Percentiles rank a stretch among this genome's conserved stretches.
These are phyloP conservation scores for Ophiostoma montium DNA, from an alignment of 2,329 filamentous ascomycete species.

Conservation along the genomic window DNA sequence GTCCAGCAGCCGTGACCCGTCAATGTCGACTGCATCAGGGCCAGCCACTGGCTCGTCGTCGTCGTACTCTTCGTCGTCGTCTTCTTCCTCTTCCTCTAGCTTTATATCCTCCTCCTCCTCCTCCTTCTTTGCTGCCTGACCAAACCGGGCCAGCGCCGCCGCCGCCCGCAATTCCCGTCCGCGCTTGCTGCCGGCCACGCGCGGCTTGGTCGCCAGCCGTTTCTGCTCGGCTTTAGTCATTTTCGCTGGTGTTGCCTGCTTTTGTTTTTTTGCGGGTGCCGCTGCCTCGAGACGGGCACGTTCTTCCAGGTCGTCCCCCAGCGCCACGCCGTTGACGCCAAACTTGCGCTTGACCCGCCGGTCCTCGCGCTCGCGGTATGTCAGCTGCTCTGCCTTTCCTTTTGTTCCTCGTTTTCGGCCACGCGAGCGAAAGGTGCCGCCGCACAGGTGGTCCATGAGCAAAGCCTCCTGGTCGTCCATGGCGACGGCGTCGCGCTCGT, in stretches of 20 bases:
- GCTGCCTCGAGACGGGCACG: slow-evolving; percentile 47
- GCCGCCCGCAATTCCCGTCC: slow-evolving; percentile 64
- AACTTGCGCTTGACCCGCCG: slow-evolving; percentile 63
- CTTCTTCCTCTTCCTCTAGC: slow-evolving; percentile 24
- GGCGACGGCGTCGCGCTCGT: slow-evolving; percentile 35
- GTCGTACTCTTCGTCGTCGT: slow-evolving; percentile 33
- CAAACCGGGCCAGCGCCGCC: slow-evolving; percentile 62
- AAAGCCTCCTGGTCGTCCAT: slow-evolving; percentile 27
- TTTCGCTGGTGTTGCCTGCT: slow-evolving; percentile 31
- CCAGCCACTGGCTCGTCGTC: slow-evolving; percentile 31
- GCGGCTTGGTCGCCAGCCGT: slow-evolving; percentile 48
- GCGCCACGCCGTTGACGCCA: slow-evolving; percentile 50
- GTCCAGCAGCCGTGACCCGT: slow-evolving; percentile 51
- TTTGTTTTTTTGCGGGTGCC: background rate
- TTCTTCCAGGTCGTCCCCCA: slow-evolving; percentile 54
- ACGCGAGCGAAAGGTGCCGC: slow-evolving; percentile 58
- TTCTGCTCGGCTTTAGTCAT: slow-evolving; percentile 21
- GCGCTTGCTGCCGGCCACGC: slow-evolving; percentile 59
- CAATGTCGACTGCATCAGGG: slow-evolving; percentile 46
- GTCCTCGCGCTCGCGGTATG: slow-evolving; percentile 61
- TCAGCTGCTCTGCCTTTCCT: slow-evolving; percentile 42
- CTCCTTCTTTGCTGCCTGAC: slow-evolving; percentile 32
- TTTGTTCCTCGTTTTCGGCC: slow-evolving; percentile 35
- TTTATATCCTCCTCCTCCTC: slow-evolving; percentile 22
- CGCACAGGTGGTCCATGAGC: slow-evolving; percentile 61